A percentile compares a stretch with the other conserved stretches of the same genome.
These are phyloP conservation scores for Umbelopsis sp. DNA, from an alignment of 192 early-diverging fungal species.

Conservation along the genomic window DNA sequence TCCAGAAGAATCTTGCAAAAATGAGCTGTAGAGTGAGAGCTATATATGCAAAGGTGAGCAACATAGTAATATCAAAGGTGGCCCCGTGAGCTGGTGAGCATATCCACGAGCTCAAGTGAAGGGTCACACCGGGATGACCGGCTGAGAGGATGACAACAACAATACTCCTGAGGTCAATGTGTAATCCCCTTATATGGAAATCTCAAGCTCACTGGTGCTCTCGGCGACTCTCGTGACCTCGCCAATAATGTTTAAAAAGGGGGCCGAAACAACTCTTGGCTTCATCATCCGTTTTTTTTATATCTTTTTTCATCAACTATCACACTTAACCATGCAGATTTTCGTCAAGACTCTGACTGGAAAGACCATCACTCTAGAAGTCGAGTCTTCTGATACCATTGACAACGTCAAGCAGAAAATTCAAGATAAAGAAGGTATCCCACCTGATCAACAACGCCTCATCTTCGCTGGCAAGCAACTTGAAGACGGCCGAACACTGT, in stretches of 20 bases:
- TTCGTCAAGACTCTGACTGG: constrained; percentile 65
- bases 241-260: constrained; percentile 10
- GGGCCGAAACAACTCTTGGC: background rate
- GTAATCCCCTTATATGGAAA: constrained; percentile 12
- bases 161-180: too few relatives aligned
- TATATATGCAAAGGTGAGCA: background rate
- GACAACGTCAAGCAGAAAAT: constrained; percentile 58
- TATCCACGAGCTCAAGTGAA: background rate
- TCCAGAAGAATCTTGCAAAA: background rate
- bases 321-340: constrained; percentile 54
- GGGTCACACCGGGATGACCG: too few relatives aligned
- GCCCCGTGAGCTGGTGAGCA: background rate
- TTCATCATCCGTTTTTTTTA: constrained; percentile 2
- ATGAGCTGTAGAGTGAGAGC: background rate
- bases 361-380: constrained; percentile 62
- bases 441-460: constrained; percentile 81
- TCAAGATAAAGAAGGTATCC: constrained; percentile 62
- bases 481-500: constrained; percentile 72
- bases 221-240: constrained; percentile 13
- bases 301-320: background rate
- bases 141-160: too few relatives aligned
- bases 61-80: background rate
- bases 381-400: constrained; percentile 58
- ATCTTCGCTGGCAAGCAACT: constrained; percentile 86
- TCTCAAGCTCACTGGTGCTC: constrained; percentile 1